phyloP scores from a whole-genome alignment of 73 alveolate species.

The Paraurostyla sp. region DNA sequence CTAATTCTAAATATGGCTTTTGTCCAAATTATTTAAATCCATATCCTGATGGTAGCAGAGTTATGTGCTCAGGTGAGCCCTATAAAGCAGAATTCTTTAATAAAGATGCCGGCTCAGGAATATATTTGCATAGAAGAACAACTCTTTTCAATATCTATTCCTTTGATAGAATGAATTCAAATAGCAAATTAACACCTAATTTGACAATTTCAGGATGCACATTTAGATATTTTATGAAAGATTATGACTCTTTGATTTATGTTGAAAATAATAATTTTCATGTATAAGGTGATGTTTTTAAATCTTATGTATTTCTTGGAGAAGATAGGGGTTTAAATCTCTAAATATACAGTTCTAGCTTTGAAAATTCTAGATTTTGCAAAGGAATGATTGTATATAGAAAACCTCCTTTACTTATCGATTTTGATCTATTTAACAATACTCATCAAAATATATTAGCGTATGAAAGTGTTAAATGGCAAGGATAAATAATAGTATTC shows the following conservation, averaged over 20 bases:
- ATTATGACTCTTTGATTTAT: constrained; percentile 14
- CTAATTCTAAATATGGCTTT: no score
- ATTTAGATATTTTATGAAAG: no score
- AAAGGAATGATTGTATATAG: constrained; percentile 47
- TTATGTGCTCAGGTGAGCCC: background rate
- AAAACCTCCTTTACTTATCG: background rate
- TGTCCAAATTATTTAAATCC: no score
- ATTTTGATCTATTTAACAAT: background rate
- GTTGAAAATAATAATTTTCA: constrained; percentile 27
- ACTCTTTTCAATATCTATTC: background rate
- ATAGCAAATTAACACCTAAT: no score
- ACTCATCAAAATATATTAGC: background rate
- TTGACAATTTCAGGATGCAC: no score
- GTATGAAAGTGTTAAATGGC: background rate
- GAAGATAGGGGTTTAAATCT: constrained; percentile 24
- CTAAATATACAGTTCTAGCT: background rate
- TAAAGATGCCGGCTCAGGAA: background rate
- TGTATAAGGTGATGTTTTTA: background rate
- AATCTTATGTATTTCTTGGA: background rate
- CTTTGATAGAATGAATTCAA: no score
- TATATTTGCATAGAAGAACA: background rate
- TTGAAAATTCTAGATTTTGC: constrained; percentile 31
- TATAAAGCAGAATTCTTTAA: background rate
- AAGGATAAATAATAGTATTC: background rate
- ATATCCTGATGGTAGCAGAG: no score